Evolutionary conservation across 306 rosid species (phyloP), one percentile per base, ranked within the genome.

Genomic region (Cicer bijugum): DNA sequence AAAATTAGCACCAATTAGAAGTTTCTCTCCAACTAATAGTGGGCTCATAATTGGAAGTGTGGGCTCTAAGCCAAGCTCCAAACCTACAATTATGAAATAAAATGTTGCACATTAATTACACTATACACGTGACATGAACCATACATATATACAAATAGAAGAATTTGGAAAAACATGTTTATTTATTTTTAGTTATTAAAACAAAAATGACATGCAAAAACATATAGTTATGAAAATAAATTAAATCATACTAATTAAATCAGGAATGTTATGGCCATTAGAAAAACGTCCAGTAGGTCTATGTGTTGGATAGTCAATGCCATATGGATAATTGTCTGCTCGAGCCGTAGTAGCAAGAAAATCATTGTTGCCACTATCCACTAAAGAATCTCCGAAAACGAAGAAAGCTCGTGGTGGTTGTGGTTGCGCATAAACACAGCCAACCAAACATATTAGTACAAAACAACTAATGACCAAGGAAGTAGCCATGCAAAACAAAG

Each of bases 221-320:
- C 33, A 0, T 16, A 28, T 16, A 28, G 35, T 0, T 23, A 23
- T 23, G 0, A 2, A 2, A 23, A 23, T 2, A 23, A 23, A 23
- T 23, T 23, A 2, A 28, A 0, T 17, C 81, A 12, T 80, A 91
- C 97, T 77, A 77, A 92, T 86, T n/a, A 84, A 47, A 76, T 93
- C 98, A 33, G 97, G 97, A 55, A 93, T 93, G 82, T 86, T 93
- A 0, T 71, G 75, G 92, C 98, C 98, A 60, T 93, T 93, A 10
- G 98, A 93, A 84, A 93, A 93, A 58, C 98, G 96, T 28, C 96
- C 98, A 0, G 94, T 93, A 60, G 98, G 87, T 9, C 83, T 81
- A 15, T 83, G 84, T 4, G 87, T 81, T 3, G 98, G 91, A 38
- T 64, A 89, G 78, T 93, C 98, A 40, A 93, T 71, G 79, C 98